Base-by-base conservation (phyloP, 139 green algal genomes). In the Chlorella sp. region DNA sequence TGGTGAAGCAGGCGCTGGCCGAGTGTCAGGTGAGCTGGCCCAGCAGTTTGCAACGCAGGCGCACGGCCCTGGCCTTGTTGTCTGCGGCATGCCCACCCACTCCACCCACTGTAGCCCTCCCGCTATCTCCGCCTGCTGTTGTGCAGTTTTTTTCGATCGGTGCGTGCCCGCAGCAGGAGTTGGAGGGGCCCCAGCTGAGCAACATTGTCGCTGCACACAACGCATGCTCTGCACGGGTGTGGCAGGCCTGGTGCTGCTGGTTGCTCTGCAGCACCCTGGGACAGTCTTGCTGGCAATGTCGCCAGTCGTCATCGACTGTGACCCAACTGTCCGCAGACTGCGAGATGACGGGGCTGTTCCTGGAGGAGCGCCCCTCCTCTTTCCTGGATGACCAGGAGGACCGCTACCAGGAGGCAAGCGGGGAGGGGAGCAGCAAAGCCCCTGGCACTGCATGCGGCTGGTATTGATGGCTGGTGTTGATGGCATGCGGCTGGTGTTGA, bases 371-470 rank as follows among this genome's bases (percentile, higher is more conserved):
- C 14, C 73, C 75, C n/a, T 85, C 88, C 26, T 58, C 83, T 13
- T 95, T 88, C 60, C 83, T 96, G 76, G 94, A 96, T 58, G 90
- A 95, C 43, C 92, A 94, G 7, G 85, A 95, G 76, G 92, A 95
- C 74, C 84, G 93, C 54, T 95, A 88, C 17, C 79, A 69, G 20
- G 77, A 90, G 80, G 86, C 90, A 26, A 36, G 41, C 19, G 7
- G 46, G 46, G 46, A 54, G 46, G 68, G 28, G 68, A 13, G 60
- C 30, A 14, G 60, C 30, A n/a, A 65, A 65, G 9, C 11, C n/a
- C n/a, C n/a, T n/a, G n/a, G n/a, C n/a, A n/a, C n/a, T n/a, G n/a
- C n/a, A n/a, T n/a, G n/a, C n/a, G n/a, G n/a, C n/a, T n/a, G n/a
- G n/a, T n/a, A n/a, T n/a, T n/a, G n/a, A n/a, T n/a, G n/a, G n/a